Conservation (phyloP, 306 rosid genomes). For the Echinosophora koreensis region DNA sequence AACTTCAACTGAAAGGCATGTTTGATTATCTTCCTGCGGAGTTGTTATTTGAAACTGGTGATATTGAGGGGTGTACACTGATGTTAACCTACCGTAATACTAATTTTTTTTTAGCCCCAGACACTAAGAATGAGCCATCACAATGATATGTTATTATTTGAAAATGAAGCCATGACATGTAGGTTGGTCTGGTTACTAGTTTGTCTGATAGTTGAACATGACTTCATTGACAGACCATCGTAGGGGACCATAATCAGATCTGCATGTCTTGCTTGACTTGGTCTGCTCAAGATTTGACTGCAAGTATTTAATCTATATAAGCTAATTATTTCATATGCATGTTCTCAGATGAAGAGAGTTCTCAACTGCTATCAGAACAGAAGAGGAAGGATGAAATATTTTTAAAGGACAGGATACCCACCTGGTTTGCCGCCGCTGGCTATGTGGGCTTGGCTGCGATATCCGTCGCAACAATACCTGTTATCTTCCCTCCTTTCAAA, state of each 20-base stretch:
- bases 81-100: background rate
- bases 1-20: background rate
- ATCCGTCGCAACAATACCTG: conserved; percentile 76
- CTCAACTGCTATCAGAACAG: conserved; percentile 59
- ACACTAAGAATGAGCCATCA: background rate
- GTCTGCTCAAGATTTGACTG: background rate
- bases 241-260: conserved; percentile 1
- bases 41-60: conserved; percentile 10
- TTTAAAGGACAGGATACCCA: conserved; percentile 81
- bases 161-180: conserved; percentile 32
- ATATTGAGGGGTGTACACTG: conserved; percentile 1
- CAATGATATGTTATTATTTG: conserved; percentile 12
- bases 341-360: conserved; percentile 63
- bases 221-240: background rate
- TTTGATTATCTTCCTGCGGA: background rate
- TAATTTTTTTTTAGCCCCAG: background rate
- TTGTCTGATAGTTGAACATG: background rate
- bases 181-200: conserved; percentile 17
- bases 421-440: conserved; percentile 91
- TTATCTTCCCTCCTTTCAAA: conserved; percentile 89
- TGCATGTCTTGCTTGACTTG: conserved; percentile 29
- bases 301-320: conserved; percentile 10
- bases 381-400: conserved; percentile 73
- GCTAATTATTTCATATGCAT: conserved; percentile 45
- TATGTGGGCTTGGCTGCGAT: conserved; percentile 82